phyloP scores from a whole-genome alignment of 176 grass and related monocot species.

The Juncus effusus region DNA sequence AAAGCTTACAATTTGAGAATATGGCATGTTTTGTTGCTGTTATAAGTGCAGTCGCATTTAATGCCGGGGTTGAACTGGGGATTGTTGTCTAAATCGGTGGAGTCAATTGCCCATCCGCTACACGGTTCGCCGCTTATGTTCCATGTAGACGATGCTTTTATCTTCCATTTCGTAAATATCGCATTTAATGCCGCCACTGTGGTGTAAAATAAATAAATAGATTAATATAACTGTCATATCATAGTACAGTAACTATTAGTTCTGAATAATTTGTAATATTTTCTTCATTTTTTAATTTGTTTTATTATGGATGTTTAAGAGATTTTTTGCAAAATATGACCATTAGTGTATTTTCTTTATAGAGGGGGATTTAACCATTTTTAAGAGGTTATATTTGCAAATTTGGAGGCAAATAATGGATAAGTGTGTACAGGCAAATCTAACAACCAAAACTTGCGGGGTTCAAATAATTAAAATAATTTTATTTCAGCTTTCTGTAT shows the following conservation, averaged over 20 bases:
- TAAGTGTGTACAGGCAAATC: too few species aligned
- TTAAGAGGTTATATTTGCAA: too few species aligned
- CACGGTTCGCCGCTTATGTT: slow-evolving; percentile 89
- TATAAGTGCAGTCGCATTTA: slow-evolving; percentile 51
- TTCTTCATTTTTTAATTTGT: too few species aligned
- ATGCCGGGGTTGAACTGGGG: slow-evolving; percentile 39
- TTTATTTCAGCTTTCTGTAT: too few species aligned
- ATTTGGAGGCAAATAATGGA: too few species aligned
- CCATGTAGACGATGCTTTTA: slow-evolving; percentile 43
- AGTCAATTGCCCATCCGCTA: slow-evolving; percentile 61
- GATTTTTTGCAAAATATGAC: too few species aligned
- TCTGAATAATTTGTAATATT: too few species aligned
- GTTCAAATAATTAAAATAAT: too few species aligned
- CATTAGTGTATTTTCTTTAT: too few species aligned
- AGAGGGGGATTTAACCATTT: too few species aligned
- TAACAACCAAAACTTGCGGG: too few species aligned
- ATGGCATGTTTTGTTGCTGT: slow-evolving; percentile 56
- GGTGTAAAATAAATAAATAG: not conserved
- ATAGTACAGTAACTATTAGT: not conserved
- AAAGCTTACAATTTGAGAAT: slow-evolving; percentile 48
- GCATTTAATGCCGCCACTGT: slow-evolving; percentile 66
- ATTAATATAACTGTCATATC: not conserved
- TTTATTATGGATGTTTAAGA: too few species aligned
- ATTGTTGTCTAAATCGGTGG: slow-evolving; percentile 21
- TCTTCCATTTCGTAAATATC: slow-evolving; percentile 45